phyloP scores from a whole-genome alignment of 768 basidiomycete genomes.

The Leccinum disarticulatum region DNA sequence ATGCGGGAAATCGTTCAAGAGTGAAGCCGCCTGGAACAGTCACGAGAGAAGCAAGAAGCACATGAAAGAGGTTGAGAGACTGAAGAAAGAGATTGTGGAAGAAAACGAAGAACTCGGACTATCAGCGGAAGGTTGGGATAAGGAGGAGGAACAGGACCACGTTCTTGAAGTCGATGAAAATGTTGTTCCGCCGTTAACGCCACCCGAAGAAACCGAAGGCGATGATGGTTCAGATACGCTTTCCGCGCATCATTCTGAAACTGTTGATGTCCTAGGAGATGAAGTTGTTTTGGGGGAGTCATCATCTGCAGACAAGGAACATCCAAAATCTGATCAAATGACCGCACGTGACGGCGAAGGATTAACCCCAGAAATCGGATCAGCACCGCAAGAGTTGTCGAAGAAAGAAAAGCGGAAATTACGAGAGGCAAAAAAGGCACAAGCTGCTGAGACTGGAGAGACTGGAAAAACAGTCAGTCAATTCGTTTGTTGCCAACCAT shows the following conservation, averaged over 20 bases:
- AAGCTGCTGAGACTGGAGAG: conserved; percentile 5
- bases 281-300: conserved; percentile 4
- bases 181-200: conserved; percentile 16
- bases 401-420: conserved; percentile 84
- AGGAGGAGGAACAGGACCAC: conserved; percentile 19
- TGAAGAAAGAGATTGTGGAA: conserved; percentile 73
- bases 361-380: not conserved
- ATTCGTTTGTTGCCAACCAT: conserved; percentile 1
- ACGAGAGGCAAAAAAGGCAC: conserved; percentile 69
- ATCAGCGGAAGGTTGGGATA: conserved; percentile 39
- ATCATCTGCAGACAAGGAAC: conserved; percentile 5
- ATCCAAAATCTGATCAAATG: conserved; percentile 5
- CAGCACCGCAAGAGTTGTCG: conserved; percentile 40
- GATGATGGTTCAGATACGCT: conserved; percentile 4
- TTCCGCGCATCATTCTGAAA: not conserved
- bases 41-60: conserved; percentile 97
- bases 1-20: conserved; percentile 85
- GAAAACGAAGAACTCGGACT: conserved; percentile 67
- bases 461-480: not conserved
- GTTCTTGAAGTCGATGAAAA: conserved; percentile 13
- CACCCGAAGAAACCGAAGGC: conserved; percentile 4
- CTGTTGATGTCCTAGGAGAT: conserved; percentile 8
- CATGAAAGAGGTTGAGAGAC: conserved; percentile 75
- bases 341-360: not conserved
- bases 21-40: conserved; percentile 93